Conservation (phyloP, 306 rosid species). For the Arachis hypogaea region DNA sequence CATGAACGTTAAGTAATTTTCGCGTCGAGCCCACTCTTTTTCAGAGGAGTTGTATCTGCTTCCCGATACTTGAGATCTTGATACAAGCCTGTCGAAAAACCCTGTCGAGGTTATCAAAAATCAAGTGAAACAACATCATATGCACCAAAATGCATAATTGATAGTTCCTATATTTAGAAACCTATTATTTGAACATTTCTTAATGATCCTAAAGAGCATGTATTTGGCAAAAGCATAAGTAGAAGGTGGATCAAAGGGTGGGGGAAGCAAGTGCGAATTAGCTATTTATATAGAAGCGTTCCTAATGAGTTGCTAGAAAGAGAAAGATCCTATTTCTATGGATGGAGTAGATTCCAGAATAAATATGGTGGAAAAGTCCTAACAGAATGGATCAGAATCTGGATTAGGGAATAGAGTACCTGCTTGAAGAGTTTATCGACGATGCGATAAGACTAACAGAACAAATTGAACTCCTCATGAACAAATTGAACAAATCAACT, state of each 20-base stretch:
- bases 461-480: too few relatives aligned
- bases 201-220: constrained; percentile 6
- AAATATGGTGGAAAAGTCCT: constrained; percentile 43
- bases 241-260: not conserved
- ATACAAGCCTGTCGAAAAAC: too few relatives aligned
- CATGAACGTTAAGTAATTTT: too few relatives aligned
- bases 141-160: constrained; percentile 8
- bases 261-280: not conserved
- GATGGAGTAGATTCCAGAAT: constrained; percentile 14
- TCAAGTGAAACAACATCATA: too few relatives aligned
- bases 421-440: constrained; percentile 92
- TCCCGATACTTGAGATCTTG: too few relatives aligned
- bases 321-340: constrained; percentile 3
- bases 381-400: not conserved
- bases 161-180: not conserved
- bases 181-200: not conserved
- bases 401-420: constrained; percentile 43
- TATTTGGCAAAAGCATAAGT: not conserved
- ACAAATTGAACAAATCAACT: too few relatives aligned
- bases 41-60: too few relatives aligned
- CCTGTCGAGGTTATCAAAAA: too few relatives aligned
- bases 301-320: not conserved
- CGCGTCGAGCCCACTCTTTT: too few relatives aligned
- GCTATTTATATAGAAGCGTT: not conserved
- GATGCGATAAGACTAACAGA: constrained; percentile 71